Conservation (phyloP, 257 asterid genomes). For the Craterostigma plantagineum region DNA sequence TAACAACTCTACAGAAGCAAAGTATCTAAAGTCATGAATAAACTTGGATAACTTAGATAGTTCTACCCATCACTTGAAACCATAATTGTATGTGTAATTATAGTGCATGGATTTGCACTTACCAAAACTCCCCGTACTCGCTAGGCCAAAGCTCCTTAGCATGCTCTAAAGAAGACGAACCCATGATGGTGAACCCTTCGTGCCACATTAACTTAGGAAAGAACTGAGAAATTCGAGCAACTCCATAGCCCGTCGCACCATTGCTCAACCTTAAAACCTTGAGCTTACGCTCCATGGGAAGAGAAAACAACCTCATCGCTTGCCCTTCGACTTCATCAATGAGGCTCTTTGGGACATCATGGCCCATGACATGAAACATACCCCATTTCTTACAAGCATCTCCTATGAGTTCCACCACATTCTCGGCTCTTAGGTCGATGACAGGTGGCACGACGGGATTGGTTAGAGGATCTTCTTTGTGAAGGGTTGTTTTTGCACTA, state of each 20-base stretch:
- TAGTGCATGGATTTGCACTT: conserved; percentile 16
- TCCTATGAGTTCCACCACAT: conserved; percentile 28
- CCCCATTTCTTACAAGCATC: conserved; percentile 53
- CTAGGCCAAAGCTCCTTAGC: conserved; percentile 65
- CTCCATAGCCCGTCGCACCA: conserved; percentile 69
- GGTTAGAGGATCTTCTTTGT: not conserved
- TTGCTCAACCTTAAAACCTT: conserved; percentile 28
- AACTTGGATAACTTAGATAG: too few relatives aligned
- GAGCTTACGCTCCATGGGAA: conserved; percentile 27
- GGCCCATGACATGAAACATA: conserved; percentile 38
- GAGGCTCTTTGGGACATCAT: conserved; percentile 21
- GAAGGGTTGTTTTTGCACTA: not conserved
- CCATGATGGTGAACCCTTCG: conserved; percentile 74
- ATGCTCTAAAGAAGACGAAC: conserved; percentile 37
- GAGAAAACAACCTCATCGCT: conserved; percentile 24
- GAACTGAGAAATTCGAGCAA: conserved; percentile 49
- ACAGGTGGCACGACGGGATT: conserved; percentile 11
- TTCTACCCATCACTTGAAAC: too few relatives aligned
- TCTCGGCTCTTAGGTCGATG: conserved; percentile 29
- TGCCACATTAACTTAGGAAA: conserved; percentile 67
- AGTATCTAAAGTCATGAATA: too few relatives aligned
- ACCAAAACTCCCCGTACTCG: conserved; percentile 39
- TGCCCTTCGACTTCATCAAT: conserved; percentile 34
- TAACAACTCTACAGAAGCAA: too few relatives aligned
- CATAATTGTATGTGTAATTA: not conserved